Base-by-base conservation (phyloP, 2,329 filamentous ascomycete species). In the Monilinia vaccinii-corymbosi region DNA sequence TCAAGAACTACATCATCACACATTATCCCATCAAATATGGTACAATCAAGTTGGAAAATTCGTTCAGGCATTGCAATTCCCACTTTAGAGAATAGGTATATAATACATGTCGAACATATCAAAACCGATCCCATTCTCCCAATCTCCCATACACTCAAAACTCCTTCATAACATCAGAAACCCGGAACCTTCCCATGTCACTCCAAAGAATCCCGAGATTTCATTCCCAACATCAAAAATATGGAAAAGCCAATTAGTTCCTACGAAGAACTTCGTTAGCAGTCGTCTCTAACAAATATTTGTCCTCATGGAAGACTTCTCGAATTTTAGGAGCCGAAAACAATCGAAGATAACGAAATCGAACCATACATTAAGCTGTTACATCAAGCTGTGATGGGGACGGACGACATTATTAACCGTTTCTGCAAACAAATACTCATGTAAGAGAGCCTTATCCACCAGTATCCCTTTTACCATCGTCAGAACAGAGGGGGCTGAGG, bases 391-490 rank as follows among this genome's bases (percentile, higher is more conserved):
- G n/a, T 23, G 5, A 53, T 32, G 38, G 38, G 38, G 21, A n/a
- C 25, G 38, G 38, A 53, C 38, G 51, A 53, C 18, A 57, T 58
- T 51, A 40, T 58, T 42, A 58, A 58, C 36, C 56, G 56, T 40
- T 51, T 58, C 36, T 52, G 28, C 32, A 56, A 32, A 50, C 44
- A 44, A 58, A 40, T 32, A 51, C 56, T 58, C 56, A 21, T 31
- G 47, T 45, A 32, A 42, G 56, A 58, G 56, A 58, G 36, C 9
- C 40, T 58, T 58, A 42, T 42, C 48, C 56, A 53, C 51, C 51
- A 44, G 38, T 53, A 34, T 53, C 56, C 56, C 47, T 58, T 58
- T 34, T 58, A 58, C 56, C 28, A 52, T 31, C n/a, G 56, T 58
- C 56, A 58, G 56, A 58, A 58, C 46, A 50, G 18, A 47, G 38